Evolutionary conservation across 352 stramenopile species (phyloP).

Genomic region (Phytophthora pisi): DNA sequence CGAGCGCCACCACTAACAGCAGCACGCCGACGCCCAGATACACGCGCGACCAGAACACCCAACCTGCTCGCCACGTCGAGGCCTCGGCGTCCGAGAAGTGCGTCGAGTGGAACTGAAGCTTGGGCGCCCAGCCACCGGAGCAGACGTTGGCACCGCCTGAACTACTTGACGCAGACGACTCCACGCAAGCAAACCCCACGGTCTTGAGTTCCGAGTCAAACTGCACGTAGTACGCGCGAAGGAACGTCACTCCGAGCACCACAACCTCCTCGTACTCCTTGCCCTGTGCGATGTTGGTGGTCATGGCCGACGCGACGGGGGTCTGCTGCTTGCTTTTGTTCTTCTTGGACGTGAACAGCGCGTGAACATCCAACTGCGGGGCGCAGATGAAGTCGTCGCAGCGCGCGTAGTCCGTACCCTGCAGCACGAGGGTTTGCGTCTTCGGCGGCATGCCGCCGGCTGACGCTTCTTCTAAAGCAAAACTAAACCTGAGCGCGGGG

Average conservation of each 20-base stretch:
- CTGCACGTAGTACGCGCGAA: constrained; percentile 71
- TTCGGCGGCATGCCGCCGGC: not conserved
- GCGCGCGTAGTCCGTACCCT: constrained; percentile 66
- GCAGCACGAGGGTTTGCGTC: constrained; percentile 46
- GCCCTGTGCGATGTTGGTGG: constrained; percentile 10
- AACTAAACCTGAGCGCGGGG: constrained; percentile 54
- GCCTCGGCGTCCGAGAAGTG: constrained; percentile 26
- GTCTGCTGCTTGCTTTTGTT: constrained; percentile 18
- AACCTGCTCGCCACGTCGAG: constrained; percentile 26
- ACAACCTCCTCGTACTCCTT: constrained; percentile 40
- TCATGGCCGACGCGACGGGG: constrained; percentile 18
- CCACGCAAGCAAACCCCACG: constrained; percentile 59
- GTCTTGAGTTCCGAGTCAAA: constrained; percentile 54
- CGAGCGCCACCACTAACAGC: constrained; percentile 39
- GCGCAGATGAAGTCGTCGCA: constrained; percentile 61
- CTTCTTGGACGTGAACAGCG: constrained; percentile 39
- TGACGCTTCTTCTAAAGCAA: constrained; percentile 24
- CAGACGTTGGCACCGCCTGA: constrained; percentile 22
- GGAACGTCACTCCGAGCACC: constrained; percentile 67
- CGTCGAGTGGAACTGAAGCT: constrained; percentile 46
- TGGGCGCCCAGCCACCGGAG: constrained; percentile 40
- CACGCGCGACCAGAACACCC: constrained; percentile 48
- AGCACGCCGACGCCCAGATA: constrained; percentile 39
- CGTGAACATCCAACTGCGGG: constrained; percentile 63
- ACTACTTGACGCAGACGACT: not conserved